phyloP scores from a whole-genome alignment of 148 eudicot species.

The Persicaria tinctoria region DNA sequence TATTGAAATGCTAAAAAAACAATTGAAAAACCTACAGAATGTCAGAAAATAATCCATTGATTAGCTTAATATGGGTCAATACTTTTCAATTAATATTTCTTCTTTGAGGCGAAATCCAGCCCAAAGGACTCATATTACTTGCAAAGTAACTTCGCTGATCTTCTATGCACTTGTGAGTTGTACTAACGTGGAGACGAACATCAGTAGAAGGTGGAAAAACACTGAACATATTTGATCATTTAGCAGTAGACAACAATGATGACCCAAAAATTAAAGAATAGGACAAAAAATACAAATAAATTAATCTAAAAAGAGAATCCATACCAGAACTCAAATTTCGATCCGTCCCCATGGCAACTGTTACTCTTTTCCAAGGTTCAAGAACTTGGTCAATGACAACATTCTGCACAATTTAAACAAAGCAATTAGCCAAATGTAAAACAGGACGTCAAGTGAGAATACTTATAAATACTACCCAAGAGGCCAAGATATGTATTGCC shows the following conservation, averaged over 20 bases:
- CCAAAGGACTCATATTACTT: neutral
- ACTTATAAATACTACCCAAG: neutral
- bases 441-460: neutral
- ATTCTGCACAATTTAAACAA: conserved; percentile 46
- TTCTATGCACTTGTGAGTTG: neutral
- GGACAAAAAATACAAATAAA: neutral
- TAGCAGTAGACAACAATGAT: neutral
- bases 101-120: neutral
- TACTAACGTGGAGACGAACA: neutral
- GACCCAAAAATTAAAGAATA: neutral
- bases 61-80: neutral
- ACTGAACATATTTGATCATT: neutral
- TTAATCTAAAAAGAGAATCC: neutral
- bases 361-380: conserved; percentile 78
- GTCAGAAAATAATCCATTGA: neutral
- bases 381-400: conserved; percentile 65
- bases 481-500: neutral
- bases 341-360: conserved; percentile 81
- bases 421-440: neutral
- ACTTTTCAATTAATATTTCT: too few relatives aligned
- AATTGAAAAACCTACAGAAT: neutral
- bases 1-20: neutral
- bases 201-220: neutral
- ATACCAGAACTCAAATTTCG: conserved; percentile 63
- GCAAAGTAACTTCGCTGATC: neutral